A percentile compares a stretch with the other conserved stretches of the same genome.
These are phyloP conservation scores for Yamadazyma akitaensis DNA, from an alignment of 805 yeast species.

Conservation along the genomic window DNA sequence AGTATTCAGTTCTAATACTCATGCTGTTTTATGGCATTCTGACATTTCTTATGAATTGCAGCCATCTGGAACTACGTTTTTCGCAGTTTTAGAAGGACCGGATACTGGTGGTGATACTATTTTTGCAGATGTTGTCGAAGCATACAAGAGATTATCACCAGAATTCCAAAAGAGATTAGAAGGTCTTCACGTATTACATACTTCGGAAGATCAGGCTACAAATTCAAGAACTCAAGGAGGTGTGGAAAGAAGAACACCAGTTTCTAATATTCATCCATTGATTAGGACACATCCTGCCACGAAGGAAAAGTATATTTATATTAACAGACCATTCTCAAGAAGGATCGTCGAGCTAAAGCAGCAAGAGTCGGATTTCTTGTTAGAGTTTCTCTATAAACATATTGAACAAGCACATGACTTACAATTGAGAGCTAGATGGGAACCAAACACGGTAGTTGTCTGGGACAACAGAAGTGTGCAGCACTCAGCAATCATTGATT, in stretches of 20 bases:
- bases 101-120: conserved; percentile 37
- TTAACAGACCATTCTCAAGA: conserved; percentile 34
- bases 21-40: conserved; percentile 35
- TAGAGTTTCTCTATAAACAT: conserved; percentile 30
- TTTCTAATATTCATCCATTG: conserved; percentile 34
- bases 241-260: conserved; percentile 30
- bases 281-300: conserved; percentile 36
- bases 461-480: conserved; percentile 35
- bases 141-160: conserved; percentile 35
- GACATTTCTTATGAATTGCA: conserved; percentile 36
- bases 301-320: conserved; percentile 26
- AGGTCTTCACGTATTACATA: conserved; percentile 34
- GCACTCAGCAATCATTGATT: conserved; percentile 36
- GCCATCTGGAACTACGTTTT: conserved; percentile 33
- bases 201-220: conserved; percentile 30
- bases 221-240: conserved; percentile 30
- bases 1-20: conserved; percentile 25
- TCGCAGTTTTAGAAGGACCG: conserved; percentile 34
- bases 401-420: conserved; percentile 33
- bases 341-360: conserved; percentile 33
- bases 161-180: conserved; percentile 28
- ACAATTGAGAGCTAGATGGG: conserved; percentile 37
- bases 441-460: conserved; percentile 32
- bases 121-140: conserved; percentile 37
- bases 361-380: conserved; percentile 30